Percentiles rank a stretch among this genome's conserved stretches.
Evolutionary conservation across 2,329 filamentous ascomycete species (phyloP).

Genomic region (Colletotrichum sublineola): DNA sequence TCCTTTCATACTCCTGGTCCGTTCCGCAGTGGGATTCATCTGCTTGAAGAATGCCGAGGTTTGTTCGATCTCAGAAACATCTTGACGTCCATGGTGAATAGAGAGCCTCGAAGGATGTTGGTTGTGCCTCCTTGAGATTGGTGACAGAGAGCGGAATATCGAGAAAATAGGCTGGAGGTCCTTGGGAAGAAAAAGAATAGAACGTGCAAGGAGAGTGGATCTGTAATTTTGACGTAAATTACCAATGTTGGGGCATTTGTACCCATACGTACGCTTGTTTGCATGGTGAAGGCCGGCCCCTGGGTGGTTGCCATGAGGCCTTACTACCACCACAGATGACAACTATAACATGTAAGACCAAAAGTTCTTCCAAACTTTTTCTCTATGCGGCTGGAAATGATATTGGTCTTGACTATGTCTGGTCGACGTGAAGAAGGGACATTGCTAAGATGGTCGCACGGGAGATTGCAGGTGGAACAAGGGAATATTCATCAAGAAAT

Average conservation of each 20-base stretch:
- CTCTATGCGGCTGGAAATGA: background rate
- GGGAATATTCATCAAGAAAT: too few species aligned
- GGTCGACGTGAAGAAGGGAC: background rate
- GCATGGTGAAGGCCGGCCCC: background rate
- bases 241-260: background rate
- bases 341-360: too few species aligned
- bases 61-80: background rate
- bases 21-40: background rate
- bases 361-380: background rate
- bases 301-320: background rate
- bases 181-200: background rate
- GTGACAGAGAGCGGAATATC: background rate
- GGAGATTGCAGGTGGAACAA: background rate
- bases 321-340: too few species aligned
- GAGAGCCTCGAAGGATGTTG: background rate
- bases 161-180: background rate
- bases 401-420: too few species aligned
- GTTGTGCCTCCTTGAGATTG: background rate
- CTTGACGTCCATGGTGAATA: slow-evolving; percentile 20
- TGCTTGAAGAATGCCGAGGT: background rate
- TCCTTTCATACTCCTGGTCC: background rate
- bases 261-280: background rate
- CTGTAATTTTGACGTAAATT: too few species aligned
- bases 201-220: background rate
- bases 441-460: too few species aligned